Evolutionary conservation across 768 basidiomycete genomes (phyloP), one percentile per base, ranked within the genome.

Genomic region (Leccinellum albellum): DNA sequence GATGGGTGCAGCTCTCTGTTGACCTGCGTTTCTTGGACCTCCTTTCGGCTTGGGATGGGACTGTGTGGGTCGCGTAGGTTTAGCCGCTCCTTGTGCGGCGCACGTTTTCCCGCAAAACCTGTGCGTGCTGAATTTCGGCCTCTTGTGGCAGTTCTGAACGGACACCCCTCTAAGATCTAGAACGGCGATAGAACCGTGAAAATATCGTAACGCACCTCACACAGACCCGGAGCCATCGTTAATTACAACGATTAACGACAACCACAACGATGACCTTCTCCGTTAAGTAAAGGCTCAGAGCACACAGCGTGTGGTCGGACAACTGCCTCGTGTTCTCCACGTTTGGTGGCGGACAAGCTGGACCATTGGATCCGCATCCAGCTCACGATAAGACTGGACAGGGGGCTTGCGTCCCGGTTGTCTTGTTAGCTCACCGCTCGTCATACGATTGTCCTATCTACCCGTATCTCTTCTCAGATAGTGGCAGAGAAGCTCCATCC

Each of bases 41-140:
- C 44, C 31, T 50, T 59, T 67, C 10, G 53, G 46, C 47, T 62
- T 55, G 9, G 53, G 24, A 10, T 64, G 64, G 15, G 62, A 31
- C n/a, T 56, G 66, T 35, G 46, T 67, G 15, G 50, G 15, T 13
- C 40, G 48, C 20, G 54, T 50, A 51, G 61, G 49, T n/a, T 55
- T 59, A n/a, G 61, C 46, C 15, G 61, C 64, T 29, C 70, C 72
- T 76, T 81, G 62, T 26, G 82, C 77, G 9, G 75, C 74, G 60
- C 84, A 86, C 10, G 78, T 79, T 69, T 79, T 84, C 54, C 82
- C 74, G 59, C 84, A 86, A 62, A 78, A 86, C 17, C 74, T 76
- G 70, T 84, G 83, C 26, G 76, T 76, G 50, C 73, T 70, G 52
- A 76, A 80, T 66, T 84, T 85, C n/a, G 82, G 82, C 50, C 75